Evolutionary conservation across 202 grass and related monocot species (phyloP), one percentile per base, ranked within the genome.

Genomic region (Zizania palustris): DNA sequence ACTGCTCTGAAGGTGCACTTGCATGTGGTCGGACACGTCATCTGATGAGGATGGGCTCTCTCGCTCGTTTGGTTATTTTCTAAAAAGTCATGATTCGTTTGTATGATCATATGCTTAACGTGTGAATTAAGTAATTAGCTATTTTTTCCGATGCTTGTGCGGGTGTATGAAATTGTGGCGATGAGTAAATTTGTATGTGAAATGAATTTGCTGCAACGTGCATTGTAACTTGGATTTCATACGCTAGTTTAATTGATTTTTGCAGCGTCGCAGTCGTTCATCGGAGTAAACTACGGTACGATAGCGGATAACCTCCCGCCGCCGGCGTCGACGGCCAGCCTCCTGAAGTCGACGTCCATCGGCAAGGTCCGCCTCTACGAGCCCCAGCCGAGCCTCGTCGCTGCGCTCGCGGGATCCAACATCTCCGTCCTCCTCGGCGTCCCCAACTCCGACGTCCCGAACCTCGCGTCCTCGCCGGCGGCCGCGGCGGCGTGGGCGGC

Each of bases 261-360:
- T 37, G 10, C 83, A 99, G 92, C 60, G 36, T 78, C 89, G 69
- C 80, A 99, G 82, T 81, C 91, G 67, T 85, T 90, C 74, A 85
- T 99, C 70, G 96, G 96, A 9, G 72, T 99, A n/a, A 99, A 99
- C 77, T 99, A 95, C 75, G 96, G 92, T 20, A 80, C 88, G 66
- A 69, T 93, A 39, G 89, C 96, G 0, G 92, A 99, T 83, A 95
- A 99, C 72, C 96, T 99, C 16, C 92, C 92, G 41, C 80, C 91
- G 44, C 37, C 72, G 39, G 78, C 85, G 58, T 93, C 83, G 9
- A 95, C 96, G 28, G 87, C 78, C 0, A 88, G 55, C 54, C 89
- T 99, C 11, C 76, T 99, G 0, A 79, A 16, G 59, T 90, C 96
- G 12, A 99, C 96, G 45, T 84, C 96, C 18, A 87, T 99, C 20